Conservation (phyloP, 1,284 basidiomycete species). For the Thecaphora thlaspeos region DNA sequence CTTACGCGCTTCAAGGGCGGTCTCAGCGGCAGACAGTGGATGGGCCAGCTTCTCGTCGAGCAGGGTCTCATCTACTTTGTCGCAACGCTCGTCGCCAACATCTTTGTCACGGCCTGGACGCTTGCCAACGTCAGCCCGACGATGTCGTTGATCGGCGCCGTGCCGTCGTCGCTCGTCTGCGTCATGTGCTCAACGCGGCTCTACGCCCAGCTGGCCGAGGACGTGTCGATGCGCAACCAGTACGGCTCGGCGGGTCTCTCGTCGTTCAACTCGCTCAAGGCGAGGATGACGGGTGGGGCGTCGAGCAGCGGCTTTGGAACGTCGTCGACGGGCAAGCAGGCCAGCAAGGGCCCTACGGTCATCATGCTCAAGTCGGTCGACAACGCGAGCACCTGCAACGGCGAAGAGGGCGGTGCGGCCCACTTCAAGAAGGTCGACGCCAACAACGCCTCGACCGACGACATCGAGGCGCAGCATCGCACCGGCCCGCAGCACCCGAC, state of each 20-base stretch:
- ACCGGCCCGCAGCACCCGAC: not conserved
- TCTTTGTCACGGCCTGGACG: constrained; percentile 31
- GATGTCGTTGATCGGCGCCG: constrained; percentile 38
- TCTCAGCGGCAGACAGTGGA: constrained; percentile 19
- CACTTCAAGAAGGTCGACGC: not conserved
- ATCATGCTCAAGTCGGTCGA: not conserved
- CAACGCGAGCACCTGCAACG: not conserved
- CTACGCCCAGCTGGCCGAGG: constrained; percentile 31
- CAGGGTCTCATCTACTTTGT: constrained; percentile 46
- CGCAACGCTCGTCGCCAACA: constrained; percentile 31
- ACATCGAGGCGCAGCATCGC: not conserved
- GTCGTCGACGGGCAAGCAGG: not conserved
- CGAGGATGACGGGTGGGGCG: no score
- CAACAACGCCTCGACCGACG: not conserved
- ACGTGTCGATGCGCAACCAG: constrained; percentile 5
- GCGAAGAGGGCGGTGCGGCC: not conserved
- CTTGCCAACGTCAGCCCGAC: constrained; percentile 34
- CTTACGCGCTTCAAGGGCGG: constrained; percentile 17
- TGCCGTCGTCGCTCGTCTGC: constrained; percentile 31
- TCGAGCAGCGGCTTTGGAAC: not conserved
- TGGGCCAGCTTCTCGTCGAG: constrained; percentile 33
- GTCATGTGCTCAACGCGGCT: constrained; percentile 38
- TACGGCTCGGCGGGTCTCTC: not conserved
- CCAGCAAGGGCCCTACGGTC: not conserved
- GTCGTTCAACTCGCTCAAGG: not conserved